Base-by-base conservation (phyloP, 345 rosid species). In the Hypericum androsaemum region DNA sequence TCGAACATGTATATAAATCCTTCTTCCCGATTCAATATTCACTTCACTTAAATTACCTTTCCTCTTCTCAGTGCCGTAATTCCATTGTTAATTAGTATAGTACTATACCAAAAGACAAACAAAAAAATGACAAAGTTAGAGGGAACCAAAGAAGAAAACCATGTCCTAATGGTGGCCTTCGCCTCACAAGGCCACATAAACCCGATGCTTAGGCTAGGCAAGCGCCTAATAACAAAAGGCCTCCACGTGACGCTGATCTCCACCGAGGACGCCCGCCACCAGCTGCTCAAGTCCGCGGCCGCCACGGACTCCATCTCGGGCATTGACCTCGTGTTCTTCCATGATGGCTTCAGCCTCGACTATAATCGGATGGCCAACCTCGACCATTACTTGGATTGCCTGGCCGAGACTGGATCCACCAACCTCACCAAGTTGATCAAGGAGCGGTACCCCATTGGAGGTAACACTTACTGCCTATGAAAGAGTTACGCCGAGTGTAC, bases 201-300 rank as follows among this genome's bases (percentile, higher is more conserved):
- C 46, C 81, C 84, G 1, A 56, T 66, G 67, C 68, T 80, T 12
- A 74, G 67, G 68, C 54, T 80, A 2, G 86, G 75, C 39, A 68
- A 76, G 50, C 58, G 56, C 39, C 73, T 78, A n/a, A 54, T 58
- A 16, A 54, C 65, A 22, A 61, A 66, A 45, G 81, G 75, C 1
- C 45, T 80, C 10, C 61, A 50, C 47, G 67, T 80, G 67, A 76
- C 76, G 7, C n/a, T 83, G 2, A 79, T 82, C 67, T 68, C 79
- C 41, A 60, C 54, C 12, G 75, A 83, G 10, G 50, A 63, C 12
- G 77, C 64, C 7, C 65, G 72, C 32, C 56, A 63, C 54, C 71
- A 65, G 44, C 10, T 70, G 54, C 64, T 67, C 0, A 62, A 43
- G 38, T 43, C 62, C 43, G 51, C 44, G 12, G 35, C 17, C 28